A percentile compares a stretch with the other conserved stretches of the same genome.
Conservation (phyloP, 1,284 basidiomycete species). For the Rhodotorula sp. region DNA sequence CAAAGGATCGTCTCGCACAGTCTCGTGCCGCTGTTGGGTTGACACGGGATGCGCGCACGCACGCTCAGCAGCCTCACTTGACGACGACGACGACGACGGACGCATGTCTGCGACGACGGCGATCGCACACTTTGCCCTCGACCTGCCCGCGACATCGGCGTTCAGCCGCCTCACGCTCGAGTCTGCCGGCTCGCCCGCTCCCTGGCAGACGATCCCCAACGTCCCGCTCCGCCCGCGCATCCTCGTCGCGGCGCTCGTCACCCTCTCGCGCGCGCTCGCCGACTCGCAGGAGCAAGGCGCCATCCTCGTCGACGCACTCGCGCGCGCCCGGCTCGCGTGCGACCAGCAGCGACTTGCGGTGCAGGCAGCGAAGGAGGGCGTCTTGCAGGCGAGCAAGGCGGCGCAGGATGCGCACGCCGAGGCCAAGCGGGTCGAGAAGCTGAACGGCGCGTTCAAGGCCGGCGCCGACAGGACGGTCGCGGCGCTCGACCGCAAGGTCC, state of each 20-base stretch:
- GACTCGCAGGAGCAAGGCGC: slow-evolving; percentile 8
- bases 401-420: slow-evolving; percentile 22
- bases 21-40: too few relatives aligned
- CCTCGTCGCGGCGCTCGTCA: slow-evolving; percentile 18
- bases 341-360: background rate
- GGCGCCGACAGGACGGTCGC: slow-evolving; percentile 16
- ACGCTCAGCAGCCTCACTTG: too few relatives aligned
- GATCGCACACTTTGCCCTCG: background rate
- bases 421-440: slow-evolving; percentile 13
- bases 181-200: slow-evolving; percentile 16
- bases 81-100: background rate
- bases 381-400: slow-evolving; percentile 9
- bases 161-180: slow-evolving; percentile 3
- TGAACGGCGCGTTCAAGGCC: slow-evolving; percentile 2
- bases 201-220: slow-evolving; percentile 8
- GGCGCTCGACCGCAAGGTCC: slow-evolving; percentile 11
- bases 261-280: slow-evolving; percentile 13
- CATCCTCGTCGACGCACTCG: slow-evolving; percentile 7
- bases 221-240: slow-evolving; percentile 9
- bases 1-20: too few relatives aligned
- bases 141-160: background rate
- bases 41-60: too few relatives aligned
- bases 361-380: slow-evolving; percentile 1
- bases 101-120: background rate
- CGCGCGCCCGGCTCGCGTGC: background rate